Percentiles rank a stretch among this genome's conserved stretches.
These are phyloP conservation scores for Chloris gayana DNA, from an alignment of 176 grass and related monocot genomes.

Conservation along the genomic window DNA sequence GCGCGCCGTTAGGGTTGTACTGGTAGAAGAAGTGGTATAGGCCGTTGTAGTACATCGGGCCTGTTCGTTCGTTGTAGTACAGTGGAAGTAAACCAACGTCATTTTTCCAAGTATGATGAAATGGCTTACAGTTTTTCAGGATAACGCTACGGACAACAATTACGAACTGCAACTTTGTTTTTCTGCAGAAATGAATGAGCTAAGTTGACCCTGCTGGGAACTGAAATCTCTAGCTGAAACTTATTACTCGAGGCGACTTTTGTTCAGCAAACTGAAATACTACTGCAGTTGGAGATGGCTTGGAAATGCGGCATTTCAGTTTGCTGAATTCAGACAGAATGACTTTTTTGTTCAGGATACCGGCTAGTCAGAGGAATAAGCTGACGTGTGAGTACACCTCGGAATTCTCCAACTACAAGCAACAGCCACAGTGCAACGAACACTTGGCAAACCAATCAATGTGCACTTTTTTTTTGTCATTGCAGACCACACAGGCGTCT, in stretches of 20 bases:
- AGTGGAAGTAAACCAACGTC: not conserved
- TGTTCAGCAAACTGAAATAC: not conserved
- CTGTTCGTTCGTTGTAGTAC: conserved; percentile 22
- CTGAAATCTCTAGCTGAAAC: not conserved
- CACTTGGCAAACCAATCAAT: conserved; percentile 29
- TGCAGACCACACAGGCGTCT: conserved; percentile 12
- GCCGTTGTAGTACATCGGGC: conserved; percentile 77
- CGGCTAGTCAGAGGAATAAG: not conserved
- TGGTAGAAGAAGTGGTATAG: conserved; percentile 90
- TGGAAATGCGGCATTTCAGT: not conserved
- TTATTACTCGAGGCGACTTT: not conserved
- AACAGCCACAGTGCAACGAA: not conserved
- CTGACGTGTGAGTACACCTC: not conserved
- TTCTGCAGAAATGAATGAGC: not conserved
- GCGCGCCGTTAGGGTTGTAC: conserved; percentile 62
- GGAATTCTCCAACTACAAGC: not conserved
- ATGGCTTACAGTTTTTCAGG: too few species aligned
- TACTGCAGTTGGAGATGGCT: not conserved
- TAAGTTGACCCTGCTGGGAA: not conserved
- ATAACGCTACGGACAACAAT: too few species aligned
- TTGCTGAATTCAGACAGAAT: not conserved
- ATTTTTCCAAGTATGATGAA: not conserved
- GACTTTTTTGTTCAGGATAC: not conserved
- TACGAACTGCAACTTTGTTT: too few species aligned
- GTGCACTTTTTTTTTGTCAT: not conserved